A percentile compares a stretch with the other conserved stretches of the same genome.
These are phyloP conservation scores for Podosphaera leucotricha DNA, from an alignment of 2,329 filamentous ascomycete genomes.

Conservation along the genomic window DNA sequence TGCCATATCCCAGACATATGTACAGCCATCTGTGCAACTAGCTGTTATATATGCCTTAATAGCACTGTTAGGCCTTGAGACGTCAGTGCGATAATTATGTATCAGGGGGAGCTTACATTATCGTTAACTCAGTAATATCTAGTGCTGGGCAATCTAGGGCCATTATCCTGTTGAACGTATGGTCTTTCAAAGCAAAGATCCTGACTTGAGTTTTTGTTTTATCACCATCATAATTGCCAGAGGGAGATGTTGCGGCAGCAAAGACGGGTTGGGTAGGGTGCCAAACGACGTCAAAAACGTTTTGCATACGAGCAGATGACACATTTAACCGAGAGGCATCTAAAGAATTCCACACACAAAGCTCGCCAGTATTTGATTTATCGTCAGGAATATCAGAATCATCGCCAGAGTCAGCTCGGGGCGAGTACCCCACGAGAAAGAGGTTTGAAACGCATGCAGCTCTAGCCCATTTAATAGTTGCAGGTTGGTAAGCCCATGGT, in stretches of 20 bases:
- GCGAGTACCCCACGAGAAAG: slow-evolving; percentile 38
- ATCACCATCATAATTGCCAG: slow-evolving; percentile 20
- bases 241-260: slow-evolving; percentile 32
- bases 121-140: slow-evolving; percentile 38
- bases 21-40: slow-evolving; percentile 34
- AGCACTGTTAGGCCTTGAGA: slow-evolving; percentile 24
- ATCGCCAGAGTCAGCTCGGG: slow-evolving; percentile 26
- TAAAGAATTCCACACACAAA: slow-evolving; percentile 32
- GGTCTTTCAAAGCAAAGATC: slow-evolving; percentile 22
- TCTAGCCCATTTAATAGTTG: slow-evolving; percentile 38
- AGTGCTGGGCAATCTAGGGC: slow-evolving; percentile 32
- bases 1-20: slow-evolving; percentile 39
- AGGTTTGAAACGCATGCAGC: slow-evolving; percentile 23
- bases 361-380: slow-evolving; percentile 31
- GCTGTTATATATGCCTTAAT: slow-evolving; percentile 31
- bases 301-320: slow-evolving; percentile 27
- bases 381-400: slow-evolving; percentile 34
- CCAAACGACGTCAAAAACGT: slow-evolving; percentile 42
- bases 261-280: slow-evolving; percentile 31
- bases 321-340: slow-evolving; percentile 21
- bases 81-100: slow-evolving; percentile 8
- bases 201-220: slow-evolving; percentile 30
- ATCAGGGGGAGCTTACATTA: slow-evolving; percentile 18
- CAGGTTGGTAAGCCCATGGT: slow-evolving; percentile 38
- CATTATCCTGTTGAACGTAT: slow-evolving; percentile 24